Percentiles rank a stretch among this genome's conserved stretches.
These are phyloP conservation scores for Selaginella moellendorffii DNA, from an alignment of 75 land plant genomes.

Conservation along the genomic window DNA sequence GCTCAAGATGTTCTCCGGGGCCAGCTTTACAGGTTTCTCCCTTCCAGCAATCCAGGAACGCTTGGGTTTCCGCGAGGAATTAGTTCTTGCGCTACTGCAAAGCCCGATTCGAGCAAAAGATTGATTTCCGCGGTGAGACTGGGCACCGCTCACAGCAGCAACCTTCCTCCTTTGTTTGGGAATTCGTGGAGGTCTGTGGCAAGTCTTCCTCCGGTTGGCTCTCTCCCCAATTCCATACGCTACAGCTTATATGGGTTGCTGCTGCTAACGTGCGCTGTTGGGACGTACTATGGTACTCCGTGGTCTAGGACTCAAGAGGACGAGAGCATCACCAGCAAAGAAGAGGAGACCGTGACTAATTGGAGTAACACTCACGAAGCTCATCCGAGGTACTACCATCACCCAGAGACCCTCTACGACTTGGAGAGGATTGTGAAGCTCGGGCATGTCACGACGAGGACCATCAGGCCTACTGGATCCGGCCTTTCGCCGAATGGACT, in stretches of 20 bases:
- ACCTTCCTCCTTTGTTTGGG: not conserved
- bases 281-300: not conserved
- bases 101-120: too few species aligned
- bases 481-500: slow-evolving; percentile 97
- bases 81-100: too few species aligned
- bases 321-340: too few species aligned
- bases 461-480: slow-evolving; percentile 83
- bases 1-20: too few species aligned
- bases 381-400: slow-evolving; percentile 44
- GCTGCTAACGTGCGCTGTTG: not conserved
- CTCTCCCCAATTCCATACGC: not conserved
- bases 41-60: too few species aligned
- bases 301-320: not conserved
- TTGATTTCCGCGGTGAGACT: too few species aligned
- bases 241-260: not conserved
- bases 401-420: slow-evolving; percentile 67
- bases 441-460: slow-evolving; percentile 36
- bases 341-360: slow-evolving; percentile 67
- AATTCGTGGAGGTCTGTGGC: not conserved
- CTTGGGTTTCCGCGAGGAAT: too few species aligned
- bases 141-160: too few species aligned
- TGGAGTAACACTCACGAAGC: slow-evolving; percentile 99
- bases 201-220: not conserved
- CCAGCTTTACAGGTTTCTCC: too few species aligned
- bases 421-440: slow-evolving; percentile 47